A percentile compares a stretch with the other conserved stretches of the same genome.
These are phyloP conservation scores for Tylopilus sp. DNA, from an alignment of 768 basidiomycete species.

Conservation along the genomic window DNA sequence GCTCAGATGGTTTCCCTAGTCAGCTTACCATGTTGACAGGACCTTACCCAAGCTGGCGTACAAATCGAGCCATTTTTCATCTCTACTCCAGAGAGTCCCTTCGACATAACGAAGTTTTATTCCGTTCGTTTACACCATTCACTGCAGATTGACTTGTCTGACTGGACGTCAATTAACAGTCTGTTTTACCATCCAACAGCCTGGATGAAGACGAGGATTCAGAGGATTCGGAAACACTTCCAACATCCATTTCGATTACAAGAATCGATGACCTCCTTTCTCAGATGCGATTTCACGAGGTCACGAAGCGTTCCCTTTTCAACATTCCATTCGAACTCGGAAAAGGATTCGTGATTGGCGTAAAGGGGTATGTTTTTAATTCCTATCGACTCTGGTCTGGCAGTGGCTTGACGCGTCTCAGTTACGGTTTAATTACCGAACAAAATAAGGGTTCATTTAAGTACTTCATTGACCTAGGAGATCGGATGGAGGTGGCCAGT, in stretches of 20 bases:
- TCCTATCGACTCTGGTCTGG: background rate
- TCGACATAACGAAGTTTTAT: constrained; percentile 75
- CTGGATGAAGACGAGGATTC: constrained; percentile 41
- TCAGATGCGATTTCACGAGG: constrained; percentile 80
- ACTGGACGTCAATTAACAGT: constrained; percentile 36
- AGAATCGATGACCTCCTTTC: constrained; percentile 72
- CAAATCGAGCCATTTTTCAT: constrained; percentile 90
- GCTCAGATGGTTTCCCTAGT: background rate
- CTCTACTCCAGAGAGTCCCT: constrained; percentile 58
- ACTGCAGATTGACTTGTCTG: background rate
- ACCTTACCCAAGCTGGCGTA: constrained; percentile 75
- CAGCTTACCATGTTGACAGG: constrained; percentile 42
- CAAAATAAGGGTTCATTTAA: constrained; percentile 81
- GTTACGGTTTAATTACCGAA: constrained; percentile 85
- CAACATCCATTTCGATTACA: constrained; percentile 71
- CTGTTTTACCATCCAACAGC: constrained; percentile 52
- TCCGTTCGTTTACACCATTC: constrained; percentile 45
- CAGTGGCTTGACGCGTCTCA: constrained; percentile 30
- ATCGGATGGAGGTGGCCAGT: constrained; percentile 71
- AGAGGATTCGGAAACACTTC: constrained; percentile 54
- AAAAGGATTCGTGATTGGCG: constrained; percentile 67
- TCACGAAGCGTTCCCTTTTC: constrained; percentile 80
- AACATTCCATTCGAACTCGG: constrained; percentile 79
- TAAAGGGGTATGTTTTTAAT: constrained; percentile 73
- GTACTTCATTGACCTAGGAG: constrained; percentile 79